A percentile compares a stretch with the other conserved stretches of the same genome.
phyloP scores from a whole-genome alignment of 371 early-diverging fungal species.

The Saksenaea vasiformis region DNA sequence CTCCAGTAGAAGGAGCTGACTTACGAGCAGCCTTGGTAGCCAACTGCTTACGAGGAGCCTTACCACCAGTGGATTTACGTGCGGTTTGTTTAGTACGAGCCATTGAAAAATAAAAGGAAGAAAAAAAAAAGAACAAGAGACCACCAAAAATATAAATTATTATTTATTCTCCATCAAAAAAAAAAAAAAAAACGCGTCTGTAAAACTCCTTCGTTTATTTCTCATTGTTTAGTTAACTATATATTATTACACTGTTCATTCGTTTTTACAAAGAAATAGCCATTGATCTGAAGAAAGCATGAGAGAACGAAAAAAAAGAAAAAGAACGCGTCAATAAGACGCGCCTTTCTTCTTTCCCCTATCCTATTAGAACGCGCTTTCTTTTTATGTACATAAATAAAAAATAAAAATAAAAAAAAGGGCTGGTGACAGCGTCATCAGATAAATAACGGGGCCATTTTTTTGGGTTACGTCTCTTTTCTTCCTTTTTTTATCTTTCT shows the following conservation, averaged over 20 bases:
- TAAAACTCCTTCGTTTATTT: no score
- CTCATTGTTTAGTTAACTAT: no score
- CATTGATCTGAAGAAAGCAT: not conserved
- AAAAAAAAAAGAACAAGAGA: slow-evolving; percentile 7
- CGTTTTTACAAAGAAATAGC: no score
- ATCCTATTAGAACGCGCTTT: no score
- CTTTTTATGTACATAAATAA: not conserved
- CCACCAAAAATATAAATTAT: not conserved
- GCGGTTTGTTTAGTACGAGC: slow-evolving; percentile 99
- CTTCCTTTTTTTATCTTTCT: slow-evolving; percentile 2
- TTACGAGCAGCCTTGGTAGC: slow-evolving; percentile 91
- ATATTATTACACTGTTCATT: no score
- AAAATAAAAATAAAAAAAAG: not conserved
- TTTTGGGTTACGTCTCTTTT: slow-evolving; percentile 8
- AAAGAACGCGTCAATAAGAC: not conserved
- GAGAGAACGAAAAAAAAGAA: not conserved
- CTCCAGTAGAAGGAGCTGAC: slow-evolving; percentile 56
- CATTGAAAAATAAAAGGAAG: slow-evolving; percentile 52
- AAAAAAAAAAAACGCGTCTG: not conserved
- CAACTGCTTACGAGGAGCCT: slow-evolving; percentile 97
- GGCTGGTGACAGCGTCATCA: slow-evolving; percentile 2
- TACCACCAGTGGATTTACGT: slow-evolving; percentile 99
- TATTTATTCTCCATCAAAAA: not conserved
- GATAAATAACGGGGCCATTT: not conserved
- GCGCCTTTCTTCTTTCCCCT: not conserved